phyloP scores from a whole-genome alignment of 176 grass and related monocot species.

The Eragrostis curvula region DNA sequence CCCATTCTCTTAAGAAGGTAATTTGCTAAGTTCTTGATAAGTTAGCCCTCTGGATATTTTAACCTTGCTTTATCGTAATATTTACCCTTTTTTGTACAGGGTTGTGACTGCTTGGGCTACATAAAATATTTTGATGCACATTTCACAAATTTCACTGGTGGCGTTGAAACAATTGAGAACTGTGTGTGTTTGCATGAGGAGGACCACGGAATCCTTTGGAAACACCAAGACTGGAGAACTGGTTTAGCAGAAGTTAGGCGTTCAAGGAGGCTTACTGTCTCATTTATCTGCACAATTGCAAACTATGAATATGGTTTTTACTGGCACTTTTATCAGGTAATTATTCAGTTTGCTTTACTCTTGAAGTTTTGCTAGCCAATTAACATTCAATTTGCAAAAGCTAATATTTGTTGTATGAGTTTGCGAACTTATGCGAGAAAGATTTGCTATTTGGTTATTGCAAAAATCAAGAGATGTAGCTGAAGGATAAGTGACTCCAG shows the following conservation, averaged over 20 bases:
- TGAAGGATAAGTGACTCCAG: not conserved
- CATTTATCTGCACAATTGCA: conserved; percentile 99
- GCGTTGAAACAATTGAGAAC: conserved; percentile 98
- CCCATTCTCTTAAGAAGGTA: conserved; percentile 99
- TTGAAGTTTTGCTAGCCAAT: not conserved
- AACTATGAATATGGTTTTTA: conserved; percentile 99
- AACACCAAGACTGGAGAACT: conserved; percentile 99
- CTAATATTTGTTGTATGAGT: conserved; percentile 8
- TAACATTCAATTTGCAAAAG: conserved; percentile 4
- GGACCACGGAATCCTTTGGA: conserved; percentile 99
- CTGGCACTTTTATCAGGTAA: conserved; percentile 99
- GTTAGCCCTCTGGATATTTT: not conserved
- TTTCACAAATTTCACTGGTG: conserved; percentile 97
- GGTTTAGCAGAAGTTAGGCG: conserved; percentile 97
- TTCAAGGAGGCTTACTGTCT: conserved; percentile 95
- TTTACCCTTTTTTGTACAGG: conserved; percentile 56
- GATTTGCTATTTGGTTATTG: not conserved
- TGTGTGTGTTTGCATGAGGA: conserved; percentile 99
- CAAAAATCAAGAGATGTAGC: not conserved
- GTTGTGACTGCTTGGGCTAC: conserved; percentile 96
- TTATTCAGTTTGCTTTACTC: not conserved
- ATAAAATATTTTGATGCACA: conserved; percentile 99
- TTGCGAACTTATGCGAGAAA: conserved; percentile 16
- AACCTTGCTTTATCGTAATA: conserved; percentile 26
- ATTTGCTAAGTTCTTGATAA: conserved; percentile 9